These are phyloP conservation scores for Nannochloropsis gaditana DNA, from an alignment of 108 stramenopile genomes.

Conservation along the genomic window DNA sequence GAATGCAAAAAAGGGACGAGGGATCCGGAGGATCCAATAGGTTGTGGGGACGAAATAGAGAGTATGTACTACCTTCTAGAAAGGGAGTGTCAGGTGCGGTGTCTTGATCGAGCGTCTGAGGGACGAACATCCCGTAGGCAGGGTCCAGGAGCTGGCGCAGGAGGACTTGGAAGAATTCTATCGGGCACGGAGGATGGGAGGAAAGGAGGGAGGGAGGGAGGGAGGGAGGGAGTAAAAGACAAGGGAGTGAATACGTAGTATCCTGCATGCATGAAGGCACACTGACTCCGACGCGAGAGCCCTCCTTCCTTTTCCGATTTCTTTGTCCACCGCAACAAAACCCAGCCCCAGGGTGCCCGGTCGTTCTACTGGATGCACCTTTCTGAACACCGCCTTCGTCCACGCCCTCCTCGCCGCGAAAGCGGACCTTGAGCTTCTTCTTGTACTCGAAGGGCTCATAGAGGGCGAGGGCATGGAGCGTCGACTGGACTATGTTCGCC, in stretches of 20 bases:
- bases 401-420: slow-evolving; percentile 42
- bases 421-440: slow-evolving; percentile 47
- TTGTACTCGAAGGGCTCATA: slow-evolving; percentile 29
- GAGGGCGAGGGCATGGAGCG: slow-evolving; percentile 31
- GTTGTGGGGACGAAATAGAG: too few relatives aligned
- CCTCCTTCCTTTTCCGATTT: too few relatives aligned
- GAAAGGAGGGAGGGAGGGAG: neutral
- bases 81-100: neutral
- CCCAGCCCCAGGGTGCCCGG: too few relatives aligned
- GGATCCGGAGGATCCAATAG: neutral
- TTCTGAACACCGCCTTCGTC: slow-evolving; percentile 50
- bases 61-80: neutral
- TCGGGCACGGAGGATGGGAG: neutral
- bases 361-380: neutral
- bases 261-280: too few relatives aligned
- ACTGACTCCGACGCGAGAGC: too few relatives aligned
- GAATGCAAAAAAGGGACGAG: neutral
- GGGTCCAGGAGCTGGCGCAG: slow-evolving; percentile 40
- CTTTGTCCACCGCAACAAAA: too few relatives aligned
- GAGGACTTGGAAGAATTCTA: slow-evolving; percentile 21
- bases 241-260: too few relatives aligned
- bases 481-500: slow-evolving; percentile 21
- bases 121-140: slow-evolving; percentile 49
- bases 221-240: neutral
- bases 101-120: neutral